Evolutionary conservation across 495 filamentous ascomycete genomes (phyloP), one percentile per base, ranked within the genome.

Genomic region (Barbatosphaeria neglecta): DNA sequence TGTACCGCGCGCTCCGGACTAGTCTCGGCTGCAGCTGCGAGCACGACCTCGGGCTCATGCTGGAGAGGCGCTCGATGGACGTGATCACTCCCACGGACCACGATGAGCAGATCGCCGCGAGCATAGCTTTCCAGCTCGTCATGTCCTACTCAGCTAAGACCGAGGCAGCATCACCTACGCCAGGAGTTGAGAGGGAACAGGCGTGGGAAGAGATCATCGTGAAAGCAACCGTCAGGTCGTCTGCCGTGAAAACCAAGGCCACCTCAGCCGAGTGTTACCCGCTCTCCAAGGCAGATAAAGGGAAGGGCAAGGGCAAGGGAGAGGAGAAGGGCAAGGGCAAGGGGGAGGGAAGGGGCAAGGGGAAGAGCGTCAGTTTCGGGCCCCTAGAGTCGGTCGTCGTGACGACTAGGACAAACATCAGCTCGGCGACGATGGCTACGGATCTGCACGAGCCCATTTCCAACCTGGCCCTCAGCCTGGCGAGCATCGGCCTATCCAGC

Each of bases 1-100:
- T 72, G 0, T 67, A 63, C 47, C 53, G 50, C 2, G 64, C 64
- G 16, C 46, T 72, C 2, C 44, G 45, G 37, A 52, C 53, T 0
- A 56, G 58, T 31, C 52, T 67, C 39, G 39, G 43, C 6, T 70
- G 67, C 47, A 20, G 48, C 8, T 67, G 62, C 39, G 44, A 52
- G 17, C 59, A 55, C 18, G 37, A 49, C 17, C 13, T 61, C 3
- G 45, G 46, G 11, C 22, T 61, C 25, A 44, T 43, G 17, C 20
- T 59, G 20, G 45, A 43, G 9, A 19, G 40, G 4, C 40, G 33
- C 39, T 31, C 52, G 10, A 13, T 53, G 42, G 28, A 53, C 39
- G 25, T 59, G n/a, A n/a, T n/a, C 56, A 49, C 50, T 43, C 50
- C 59, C 42, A 27, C 22, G 3, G 44, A 54, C 18, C 48, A 56